phyloP scores from a whole-genome alignment of 78 protist genomes.

The Speleostelium caveatum region DNA sequence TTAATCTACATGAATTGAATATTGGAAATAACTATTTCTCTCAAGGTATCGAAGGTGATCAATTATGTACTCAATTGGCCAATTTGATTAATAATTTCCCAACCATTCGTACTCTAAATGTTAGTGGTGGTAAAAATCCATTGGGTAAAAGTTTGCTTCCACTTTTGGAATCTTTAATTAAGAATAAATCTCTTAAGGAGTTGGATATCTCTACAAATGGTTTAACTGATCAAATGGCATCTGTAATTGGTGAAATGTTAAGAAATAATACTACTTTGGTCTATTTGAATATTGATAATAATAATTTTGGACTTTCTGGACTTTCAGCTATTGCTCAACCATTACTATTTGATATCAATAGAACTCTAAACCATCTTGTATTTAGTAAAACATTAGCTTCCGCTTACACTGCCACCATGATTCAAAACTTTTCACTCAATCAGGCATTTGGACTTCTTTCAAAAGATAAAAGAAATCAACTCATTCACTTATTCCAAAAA shows the following conservation, averaged over 20 bases:
- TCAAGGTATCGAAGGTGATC: constrained; percentile 71
- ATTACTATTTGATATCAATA: constrained; percentile 59
- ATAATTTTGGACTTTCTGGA: constrained; percentile 63
- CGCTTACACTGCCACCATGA: constrained; percentile 48
- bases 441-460: constrained; percentile 57
- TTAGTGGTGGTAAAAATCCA: constrained; percentile 65
- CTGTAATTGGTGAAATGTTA: constrained; percentile 66
- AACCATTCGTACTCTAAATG: constrained; percentile 52
- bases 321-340: constrained; percentile 69
- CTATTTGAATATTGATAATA: constrained; percentile 48
- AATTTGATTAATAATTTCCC: constrained; percentile 37
- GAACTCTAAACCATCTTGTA: constrained; percentile 38
- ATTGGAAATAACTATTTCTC: constrained; percentile 57
- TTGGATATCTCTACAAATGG: constrained; percentile 71
- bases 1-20: constrained; percentile 62
- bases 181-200: constrained; percentile 39
- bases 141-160: constrained; percentile 42
- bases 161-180: constrained; percentile 25
- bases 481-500: constrained; percentile 50
- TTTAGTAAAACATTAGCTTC: constrained; percentile 41
- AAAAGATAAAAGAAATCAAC: constrained; percentile 28
- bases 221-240: constrained; percentile 35
- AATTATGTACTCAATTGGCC: constrained; percentile 31
- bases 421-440: constrained; percentile 55
- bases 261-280: constrained; percentile 32